These are phyloP conservation scores for Termitomyces sp. DNA, from an alignment of 768 basidiomycete genomes.

Conservation along the genomic window DNA sequence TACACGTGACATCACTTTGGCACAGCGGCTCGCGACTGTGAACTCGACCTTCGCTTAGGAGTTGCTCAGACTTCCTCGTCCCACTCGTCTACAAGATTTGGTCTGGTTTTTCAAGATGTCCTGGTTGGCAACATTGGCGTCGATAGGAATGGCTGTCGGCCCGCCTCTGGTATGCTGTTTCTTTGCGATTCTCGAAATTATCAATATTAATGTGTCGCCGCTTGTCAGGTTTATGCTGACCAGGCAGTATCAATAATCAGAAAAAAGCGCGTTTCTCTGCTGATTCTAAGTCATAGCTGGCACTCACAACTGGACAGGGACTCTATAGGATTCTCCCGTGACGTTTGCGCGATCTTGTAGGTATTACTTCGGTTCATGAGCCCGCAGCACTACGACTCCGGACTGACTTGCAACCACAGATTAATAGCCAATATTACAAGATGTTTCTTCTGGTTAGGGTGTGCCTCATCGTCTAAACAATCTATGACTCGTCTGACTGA, in stretches of 20 bases:
- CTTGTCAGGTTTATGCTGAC: constrained; percentile 72
- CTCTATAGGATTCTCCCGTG: constrained; percentile 81
- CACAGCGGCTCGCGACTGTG: background rate
- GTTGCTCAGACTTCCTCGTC: background rate
- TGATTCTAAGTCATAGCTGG: background rate
- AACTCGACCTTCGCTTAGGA: background rate
- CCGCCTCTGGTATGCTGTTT: constrained; percentile 55
- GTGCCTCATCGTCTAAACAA: constrained; percentile 6
- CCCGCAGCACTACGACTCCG: constrained; percentile 1
- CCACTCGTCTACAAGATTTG: background rate
- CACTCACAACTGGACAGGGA: constrained; percentile 44
- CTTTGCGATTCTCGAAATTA: background rate
- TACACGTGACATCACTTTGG: background rate
- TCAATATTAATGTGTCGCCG: background rate
- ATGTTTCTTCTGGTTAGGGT: constrained; percentile 91
- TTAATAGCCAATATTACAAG: constrained; percentile 82
- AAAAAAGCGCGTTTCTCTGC: constrained; percentile 49
- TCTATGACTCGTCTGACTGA: background rate
- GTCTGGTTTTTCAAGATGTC: constrained; percentile 18
- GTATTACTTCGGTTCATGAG: constrained; percentile 14
- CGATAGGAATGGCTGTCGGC: constrained; percentile 80
- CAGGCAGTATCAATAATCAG: constrained; percentile 78
- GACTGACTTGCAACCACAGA: constrained; percentile 32
- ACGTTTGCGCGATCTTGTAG: constrained; percentile 82
- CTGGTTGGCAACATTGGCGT: constrained; percentile 70